Percentiles rank a stretch among this genome's conserved stretches.
phyloP scores from a whole-genome alignment of 164 flowering plant genomes.

The Chimonanthus salicifolius region DNA sequence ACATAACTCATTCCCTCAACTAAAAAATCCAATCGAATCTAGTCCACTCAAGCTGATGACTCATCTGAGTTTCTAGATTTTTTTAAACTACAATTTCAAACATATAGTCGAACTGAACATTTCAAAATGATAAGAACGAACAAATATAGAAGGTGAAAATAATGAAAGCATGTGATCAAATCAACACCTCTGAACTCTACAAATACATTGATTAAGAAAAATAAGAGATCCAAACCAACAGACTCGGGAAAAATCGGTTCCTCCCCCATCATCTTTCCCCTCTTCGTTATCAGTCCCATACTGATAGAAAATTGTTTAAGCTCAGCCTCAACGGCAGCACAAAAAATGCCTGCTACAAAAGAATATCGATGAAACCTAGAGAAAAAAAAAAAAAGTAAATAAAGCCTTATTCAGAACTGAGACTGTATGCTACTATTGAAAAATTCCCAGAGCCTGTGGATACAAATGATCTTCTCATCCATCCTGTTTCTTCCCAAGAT shows the following conservation, averaged over 20 bases:
- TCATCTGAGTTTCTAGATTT: too few relatives aligned
- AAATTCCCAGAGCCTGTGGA: background rate
- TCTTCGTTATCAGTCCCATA: background rate
- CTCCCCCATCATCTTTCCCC: background rate
- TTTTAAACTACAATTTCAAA: too few relatives aligned
- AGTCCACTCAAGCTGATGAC: too few relatives aligned
- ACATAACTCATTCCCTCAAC: too few relatives aligned
- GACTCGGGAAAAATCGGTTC: background rate
- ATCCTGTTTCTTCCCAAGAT: background rate
- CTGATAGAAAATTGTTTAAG: background rate
- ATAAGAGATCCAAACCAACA: background rate
- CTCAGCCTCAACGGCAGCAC: constrained; percentile 5
- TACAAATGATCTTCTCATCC: background rate
- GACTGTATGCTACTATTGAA: background rate
- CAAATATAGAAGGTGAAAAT: background rate
- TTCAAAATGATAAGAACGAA: background rate
- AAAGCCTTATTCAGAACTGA: background rate
- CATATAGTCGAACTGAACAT: background rate
- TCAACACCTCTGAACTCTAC: background rate
- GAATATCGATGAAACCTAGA: background rate
- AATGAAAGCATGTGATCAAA: background rate
- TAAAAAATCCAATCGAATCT: too few relatives aligned
- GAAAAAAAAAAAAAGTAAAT: background rate
- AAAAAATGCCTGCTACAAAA: constrained; percentile 4
- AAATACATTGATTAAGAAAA: background rate